phyloP scores from a whole-genome alignment of 805 yeast genomes.

The Maudiozyma bulderi region DNA sequence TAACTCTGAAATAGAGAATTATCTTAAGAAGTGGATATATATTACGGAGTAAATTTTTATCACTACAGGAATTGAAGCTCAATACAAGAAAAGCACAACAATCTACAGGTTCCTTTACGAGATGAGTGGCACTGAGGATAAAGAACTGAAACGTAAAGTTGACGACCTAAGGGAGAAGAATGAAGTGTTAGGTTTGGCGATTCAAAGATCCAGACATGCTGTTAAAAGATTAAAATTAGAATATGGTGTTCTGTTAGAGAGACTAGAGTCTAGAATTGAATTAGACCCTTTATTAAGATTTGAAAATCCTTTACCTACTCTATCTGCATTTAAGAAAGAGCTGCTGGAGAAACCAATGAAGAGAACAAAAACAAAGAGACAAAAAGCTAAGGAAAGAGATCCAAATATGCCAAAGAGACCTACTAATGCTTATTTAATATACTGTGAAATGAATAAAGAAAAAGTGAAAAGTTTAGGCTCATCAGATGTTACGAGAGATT shows the following conservation, averaged over 20 bases:
- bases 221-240: conserved; percentile 75
- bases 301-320: conserved; percentile 26
- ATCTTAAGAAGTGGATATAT: too few species aligned
- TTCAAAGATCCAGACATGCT: conserved; percentile 65
- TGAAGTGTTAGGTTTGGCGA: conserved; percentile 64
- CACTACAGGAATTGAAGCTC: background rate
- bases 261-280: conserved; percentile 53
- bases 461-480: conserved; percentile 49
- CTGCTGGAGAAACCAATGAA: conserved; percentile 17
- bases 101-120: background rate
- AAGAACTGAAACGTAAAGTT: conserved; percentile 34
- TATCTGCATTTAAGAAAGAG: conserved; percentile 22
- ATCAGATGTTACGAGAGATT: conserved; percentile 61
- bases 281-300: conserved; percentile 23
- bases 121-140: background rate
- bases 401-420: conserved; percentile 85
- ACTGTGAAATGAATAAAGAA: conserved; percentile 81
- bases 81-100: background rate
- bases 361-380: conserved; percentile 20
- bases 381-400: conserved; percentile 46
- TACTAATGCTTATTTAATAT: conserved; percentile 78
- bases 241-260: conserved; percentile 68
- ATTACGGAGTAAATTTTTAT: too few species aligned
- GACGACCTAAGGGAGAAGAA: conserved; percentile 67
- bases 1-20: too few species aligned